Evolutionary conservation across 306 rosid genomes (phyloP), one percentile per base, ranked within the genome.

Genomic region (Cicer pinnatifidum): DNA sequence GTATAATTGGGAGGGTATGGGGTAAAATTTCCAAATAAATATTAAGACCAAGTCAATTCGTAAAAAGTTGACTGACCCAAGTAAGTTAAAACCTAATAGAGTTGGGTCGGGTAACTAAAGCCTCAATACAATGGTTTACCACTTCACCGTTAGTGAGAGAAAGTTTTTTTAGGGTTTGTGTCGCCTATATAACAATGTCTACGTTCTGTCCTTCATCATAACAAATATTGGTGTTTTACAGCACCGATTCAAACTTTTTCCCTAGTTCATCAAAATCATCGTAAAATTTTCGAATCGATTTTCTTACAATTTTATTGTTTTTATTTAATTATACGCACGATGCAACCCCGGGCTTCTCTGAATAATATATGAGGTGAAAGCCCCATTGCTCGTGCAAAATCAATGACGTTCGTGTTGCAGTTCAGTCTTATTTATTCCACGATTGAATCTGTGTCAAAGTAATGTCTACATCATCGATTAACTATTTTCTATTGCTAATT

Each of bases 331-430:
- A 3, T 8, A 3, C 2, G 87, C 87, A 80, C 45, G 82, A 23
- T 80, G 86, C 84, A 58, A 59, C 62, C 87, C 87, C 84, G 84
- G 84, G 84, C 84, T 64, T 73, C 80, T 41, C 82, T 64, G 84
- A 84, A 0, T 23, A 20, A 47, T 12, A 8, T 6, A 44, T 84
- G 84, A 80, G 33, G 82, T 1, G 62, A 73, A 77, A 8, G 84
- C 78, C 87, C 87, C 87, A 16, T 77, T 67, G 84, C 84, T 38
- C 60, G 77, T 84, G 87, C 87, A 0, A 84, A 39, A 80, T 51
- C 12, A 11, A 13, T 2, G 87, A 82, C 72, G 77, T 80, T 84
- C 80, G 87, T 84, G 87, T 84, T 84, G 87, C 87, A 80, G 82
- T 77, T 84, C 48, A 73, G 5, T 79, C 65, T 46, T 16, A 8